phyloP scores from a whole-genome alignment of 768 basidiomycete genomes.

The Tulasnella sp. region DNA sequence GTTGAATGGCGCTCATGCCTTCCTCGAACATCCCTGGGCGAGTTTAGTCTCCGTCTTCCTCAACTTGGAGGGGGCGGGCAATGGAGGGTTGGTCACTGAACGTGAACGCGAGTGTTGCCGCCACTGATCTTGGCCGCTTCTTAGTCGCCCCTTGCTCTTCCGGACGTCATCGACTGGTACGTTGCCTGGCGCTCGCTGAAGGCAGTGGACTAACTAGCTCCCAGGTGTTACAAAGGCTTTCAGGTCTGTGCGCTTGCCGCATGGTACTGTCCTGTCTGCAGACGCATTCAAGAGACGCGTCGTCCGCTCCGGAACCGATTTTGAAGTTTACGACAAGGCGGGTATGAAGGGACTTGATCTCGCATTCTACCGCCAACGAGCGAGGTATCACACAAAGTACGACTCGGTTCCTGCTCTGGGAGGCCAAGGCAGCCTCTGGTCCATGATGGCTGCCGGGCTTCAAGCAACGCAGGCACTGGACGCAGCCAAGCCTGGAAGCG shows the following conservation, averaged over 20 bases:
- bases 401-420: slow-evolving; percentile 60
- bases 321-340: slow-evolving; percentile 54
- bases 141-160: slow-evolving; percentile 70
- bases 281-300: slow-evolving; percentile 65
- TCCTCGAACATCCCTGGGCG: slow-evolving; percentile 71
- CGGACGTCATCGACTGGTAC: slow-evolving; percentile 56
- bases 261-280: slow-evolving; percentile 63
- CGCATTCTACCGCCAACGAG: slow-evolving; percentile 71
- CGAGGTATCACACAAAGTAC: slow-evolving; percentile 70
- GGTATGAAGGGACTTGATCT: slow-evolving; percentile 70
- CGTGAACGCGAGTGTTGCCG: slow-evolving; percentile 5
- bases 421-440: slow-evolving; percentile 62
- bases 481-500: slow-evolving; percentile 29
- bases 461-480: slow-evolving; percentile 53
- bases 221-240: slow-evolving; percentile 51
- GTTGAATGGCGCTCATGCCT: slow-evolving; percentile 68
- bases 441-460: slow-evolving; percentile 66
- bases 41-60: slow-evolving; percentile 62
- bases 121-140: background rate
- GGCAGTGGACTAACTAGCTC: background rate
- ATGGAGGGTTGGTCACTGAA: slow-evolving; percentile 61
- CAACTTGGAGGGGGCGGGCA: slow-evolving; percentile 77
- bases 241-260: slow-evolving; percentile 57
- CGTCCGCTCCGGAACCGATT: slow-evolving; percentile 70
- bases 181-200: too few relatives aligned